Percentiles rank a stretch among this genome's conserved stretches.
These are phyloP conservation scores for Aspergillus ustus DNA, from an alignment of 2,329 filamentous ascomycete genomes.

Conservation along the genomic window DNA sequence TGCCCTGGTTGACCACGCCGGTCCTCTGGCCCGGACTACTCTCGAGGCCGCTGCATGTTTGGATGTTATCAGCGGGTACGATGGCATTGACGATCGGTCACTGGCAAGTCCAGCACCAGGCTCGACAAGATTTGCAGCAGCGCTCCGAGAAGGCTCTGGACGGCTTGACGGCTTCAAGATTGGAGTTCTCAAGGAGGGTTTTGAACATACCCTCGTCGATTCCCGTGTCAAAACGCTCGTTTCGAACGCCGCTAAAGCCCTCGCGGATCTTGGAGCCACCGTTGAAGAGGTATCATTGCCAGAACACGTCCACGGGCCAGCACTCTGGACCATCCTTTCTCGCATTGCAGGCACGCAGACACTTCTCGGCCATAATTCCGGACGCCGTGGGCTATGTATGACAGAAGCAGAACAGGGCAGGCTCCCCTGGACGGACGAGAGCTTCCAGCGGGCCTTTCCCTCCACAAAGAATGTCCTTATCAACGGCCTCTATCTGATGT, in stretches of 20 bases:
- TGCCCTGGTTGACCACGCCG: slow-evolving; percentile 54
- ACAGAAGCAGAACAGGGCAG: slow-evolving; percentile 57
- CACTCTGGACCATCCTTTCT: neutral
- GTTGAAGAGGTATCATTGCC: slow-evolving; percentile 44
- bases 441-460: slow-evolving; percentile 53
- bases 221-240: neutral
- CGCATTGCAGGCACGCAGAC: slow-evolving; percentile 49
- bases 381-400: slow-evolving; percentile 55
- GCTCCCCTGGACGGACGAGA: slow-evolving; percentile 52
- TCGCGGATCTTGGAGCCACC: slow-evolving; percentile 53
- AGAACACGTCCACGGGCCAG: neutral
- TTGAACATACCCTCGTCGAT: neutral
- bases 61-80: slow-evolving; percentile 14
- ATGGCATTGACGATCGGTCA: slow-evolving; percentile 41
- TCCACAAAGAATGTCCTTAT: slow-evolving; percentile 48
- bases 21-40: neutral
- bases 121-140: neutral
- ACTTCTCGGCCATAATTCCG: slow-evolving; percentile 50
- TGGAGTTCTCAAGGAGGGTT: neutral
- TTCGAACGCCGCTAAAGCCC: slow-evolving; percentile 42
- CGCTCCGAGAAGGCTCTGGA: slow-evolving; percentile 53
- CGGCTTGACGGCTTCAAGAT: slow-evolving; percentile 25
- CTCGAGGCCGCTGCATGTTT: neutral
- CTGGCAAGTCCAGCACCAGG: neutral
- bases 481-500: slow-evolving; percentile 23